phyloP scores from a whole-genome alignment of 1,284 basidiomycete genomes.

The Ceratobasidium sp. region DNA sequence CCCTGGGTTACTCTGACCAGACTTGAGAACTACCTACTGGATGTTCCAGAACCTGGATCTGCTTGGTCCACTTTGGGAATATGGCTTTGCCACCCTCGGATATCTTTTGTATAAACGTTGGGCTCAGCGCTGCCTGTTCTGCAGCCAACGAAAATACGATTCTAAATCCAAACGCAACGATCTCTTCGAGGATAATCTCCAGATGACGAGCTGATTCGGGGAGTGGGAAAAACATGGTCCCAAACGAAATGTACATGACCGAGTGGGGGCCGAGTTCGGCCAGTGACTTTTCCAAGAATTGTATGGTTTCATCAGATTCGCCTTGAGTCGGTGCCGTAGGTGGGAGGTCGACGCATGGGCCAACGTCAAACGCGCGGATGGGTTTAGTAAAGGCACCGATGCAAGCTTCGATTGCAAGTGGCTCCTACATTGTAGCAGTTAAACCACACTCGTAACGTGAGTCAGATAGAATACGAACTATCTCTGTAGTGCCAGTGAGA shows the following conservation, averaged over 20 bases:
- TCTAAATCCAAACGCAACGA: not conserved
- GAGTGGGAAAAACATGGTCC: conserved; percentile 15
- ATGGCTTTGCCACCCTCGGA: not conserved
- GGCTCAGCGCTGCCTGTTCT: not conserved
- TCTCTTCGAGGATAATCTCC: conserved; percentile 2
- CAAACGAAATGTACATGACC: too few relatives aligned
- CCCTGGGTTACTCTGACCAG: not conserved
- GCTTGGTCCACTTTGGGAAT: conserved; percentile 22
- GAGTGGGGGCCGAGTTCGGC: conserved; percentile 17
- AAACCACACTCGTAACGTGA: not conserved
- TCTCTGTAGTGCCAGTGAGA: not conserved
- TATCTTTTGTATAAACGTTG: not conserved
- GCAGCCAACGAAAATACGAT: conserved; percentile 8
- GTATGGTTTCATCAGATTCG: not conserved
- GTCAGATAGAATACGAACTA: not conserved
- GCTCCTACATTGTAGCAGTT: not conserved
- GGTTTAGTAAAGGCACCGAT: conserved; percentile 2
- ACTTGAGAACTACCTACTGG: not conserved
- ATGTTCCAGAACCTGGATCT: conserved; percentile 11
- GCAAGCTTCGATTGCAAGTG: not conserved
- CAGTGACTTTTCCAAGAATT: conserved; percentile 4
- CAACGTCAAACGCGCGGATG: not conserved
- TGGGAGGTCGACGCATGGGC: conserved; percentile 13
- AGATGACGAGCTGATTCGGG: not conserved
- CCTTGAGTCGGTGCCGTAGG: not conserved